Evolutionary conservation across 116 monocot species (phyloP).

Genomic region (Trichopus zeylanicus): DNA sequence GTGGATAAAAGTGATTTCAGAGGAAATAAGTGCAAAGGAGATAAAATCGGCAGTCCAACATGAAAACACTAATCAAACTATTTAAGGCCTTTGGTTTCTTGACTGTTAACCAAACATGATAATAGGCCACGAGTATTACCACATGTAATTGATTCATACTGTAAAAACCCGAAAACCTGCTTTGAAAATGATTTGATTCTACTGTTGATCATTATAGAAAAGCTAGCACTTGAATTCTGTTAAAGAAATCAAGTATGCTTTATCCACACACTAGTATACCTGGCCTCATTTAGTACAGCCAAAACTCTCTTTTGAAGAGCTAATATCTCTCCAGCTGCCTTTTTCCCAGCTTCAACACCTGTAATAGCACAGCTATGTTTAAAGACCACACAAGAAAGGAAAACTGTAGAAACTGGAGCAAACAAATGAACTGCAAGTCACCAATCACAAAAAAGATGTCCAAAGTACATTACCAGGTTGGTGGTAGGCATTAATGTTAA

Average conservation of each 20-base stretch:
- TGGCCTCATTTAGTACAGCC: constrained; percentile 82
- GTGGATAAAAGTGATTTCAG: no score
- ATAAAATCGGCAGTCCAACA: no score
- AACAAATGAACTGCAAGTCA: background rate
- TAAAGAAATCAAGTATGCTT: background rate
- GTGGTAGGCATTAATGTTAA: constrained; percentile 98
- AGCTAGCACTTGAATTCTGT: background rate
- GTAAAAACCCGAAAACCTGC: no score
- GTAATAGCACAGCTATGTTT: constrained; percentile 5
- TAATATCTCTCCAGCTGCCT: constrained; percentile 95
- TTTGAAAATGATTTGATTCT: no score
- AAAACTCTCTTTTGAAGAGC: constrained; percentile 96
- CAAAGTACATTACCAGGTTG: constrained; percentile 74
- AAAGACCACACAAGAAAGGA: constrained; percentile 1
- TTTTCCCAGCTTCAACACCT: constrained; percentile 99
- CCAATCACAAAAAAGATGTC: background rate
- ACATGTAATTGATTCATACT: no score
- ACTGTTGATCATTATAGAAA: background rate
- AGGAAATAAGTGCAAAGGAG: no score
- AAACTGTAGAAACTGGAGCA: constrained; percentile 4
- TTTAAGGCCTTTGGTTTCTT: no score
- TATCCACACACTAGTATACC: constrained; percentile 24
- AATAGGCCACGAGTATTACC: no score
- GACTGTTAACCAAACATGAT: no score
- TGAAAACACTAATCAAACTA: no score